Percentiles rank a stretch among this genome's conserved stretches.
phyloP scores from a whole-genome alignment of 2,329 filamentous ascomycete species.

The Colletotrichum higginsianum region DNA sequence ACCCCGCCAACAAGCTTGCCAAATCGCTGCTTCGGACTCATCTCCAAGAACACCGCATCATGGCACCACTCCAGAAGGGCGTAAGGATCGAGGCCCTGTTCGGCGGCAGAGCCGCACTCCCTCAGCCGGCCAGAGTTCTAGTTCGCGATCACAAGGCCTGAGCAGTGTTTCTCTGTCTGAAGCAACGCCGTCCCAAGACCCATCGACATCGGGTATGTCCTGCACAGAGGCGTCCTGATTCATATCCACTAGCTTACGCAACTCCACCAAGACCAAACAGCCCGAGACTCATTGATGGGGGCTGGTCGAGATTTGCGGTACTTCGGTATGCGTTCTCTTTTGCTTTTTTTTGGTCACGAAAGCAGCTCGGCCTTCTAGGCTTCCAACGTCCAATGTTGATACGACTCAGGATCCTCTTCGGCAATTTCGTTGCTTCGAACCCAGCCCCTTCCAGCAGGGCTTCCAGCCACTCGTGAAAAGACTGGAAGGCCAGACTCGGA shows the following conservation, averaged over 20 bases:
- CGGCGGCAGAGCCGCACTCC: too few relatives aligned
- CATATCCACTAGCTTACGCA: not conserved
- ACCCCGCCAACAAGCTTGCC: not conserved
- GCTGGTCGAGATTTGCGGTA: not conserved
- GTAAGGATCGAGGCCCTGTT: too few relatives aligned
- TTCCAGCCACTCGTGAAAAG: not conserved
- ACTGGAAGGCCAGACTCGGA: not conserved
- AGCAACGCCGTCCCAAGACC: too few relatives aligned
- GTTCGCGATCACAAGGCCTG: too few relatives aligned
- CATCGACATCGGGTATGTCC: not conserved
- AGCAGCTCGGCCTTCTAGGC: too few relatives aligned
- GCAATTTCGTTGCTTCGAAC: not conserved
- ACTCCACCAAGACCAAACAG: not conserved
- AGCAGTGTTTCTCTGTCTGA: too few relatives aligned
- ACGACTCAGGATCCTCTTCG: not conserved
- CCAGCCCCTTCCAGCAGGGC: not conserved
- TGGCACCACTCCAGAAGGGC: not conserved
- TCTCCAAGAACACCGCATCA: not conserved
- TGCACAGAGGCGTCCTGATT: not conserved
- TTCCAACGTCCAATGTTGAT: not conserved
- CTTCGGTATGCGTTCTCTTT: not conserved
- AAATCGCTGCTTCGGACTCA: not conserved
- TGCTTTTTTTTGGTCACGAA: too few relatives aligned
- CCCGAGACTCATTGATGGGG: not conserved
- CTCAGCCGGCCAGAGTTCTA: too few relatives aligned